These are phyloP conservation scores for Solanum sejunctum DNA, from an alignment of 257 asterid genomes.

Conservation along the genomic window DNA sequence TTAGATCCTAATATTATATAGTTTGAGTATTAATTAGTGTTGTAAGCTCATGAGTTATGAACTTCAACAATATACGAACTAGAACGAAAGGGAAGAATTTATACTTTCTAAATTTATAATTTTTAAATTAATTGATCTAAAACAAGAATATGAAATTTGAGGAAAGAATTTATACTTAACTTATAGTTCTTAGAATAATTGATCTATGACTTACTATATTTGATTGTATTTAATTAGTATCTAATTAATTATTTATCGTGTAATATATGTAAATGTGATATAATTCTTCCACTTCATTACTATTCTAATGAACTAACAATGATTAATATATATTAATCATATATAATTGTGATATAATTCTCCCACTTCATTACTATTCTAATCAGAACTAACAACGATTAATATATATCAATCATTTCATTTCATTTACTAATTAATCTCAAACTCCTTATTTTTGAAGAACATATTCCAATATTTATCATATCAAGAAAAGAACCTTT, in stretches of 20 bases:
- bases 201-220: background rate
- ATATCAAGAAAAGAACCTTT: background rate
- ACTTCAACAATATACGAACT: background rate
- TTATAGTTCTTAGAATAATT: background rate
- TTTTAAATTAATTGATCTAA: background rate
- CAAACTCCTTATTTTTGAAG: too few species aligned
- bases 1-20: background rate
- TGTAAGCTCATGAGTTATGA: background rate
- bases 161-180: background rate
- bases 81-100: background rate
- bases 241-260: too few species aligned
- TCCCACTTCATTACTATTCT: too few species aligned
- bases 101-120: background rate
- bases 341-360: too few species aligned
- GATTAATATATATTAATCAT: too few species aligned
- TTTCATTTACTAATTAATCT: too few species aligned
- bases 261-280: too few species aligned
- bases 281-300: too few species aligned
- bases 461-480: background rate
- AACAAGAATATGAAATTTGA: background rate
- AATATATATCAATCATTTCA: too few species aligned
- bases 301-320: too few species aligned
- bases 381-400: too few species aligned
- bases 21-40: background rate
- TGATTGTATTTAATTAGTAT: background rate